These are phyloP conservation scores for Thalassia testudinum DNA, from an alignment of 116 monocot genomes.

Conservation along the genomic window DNA sequence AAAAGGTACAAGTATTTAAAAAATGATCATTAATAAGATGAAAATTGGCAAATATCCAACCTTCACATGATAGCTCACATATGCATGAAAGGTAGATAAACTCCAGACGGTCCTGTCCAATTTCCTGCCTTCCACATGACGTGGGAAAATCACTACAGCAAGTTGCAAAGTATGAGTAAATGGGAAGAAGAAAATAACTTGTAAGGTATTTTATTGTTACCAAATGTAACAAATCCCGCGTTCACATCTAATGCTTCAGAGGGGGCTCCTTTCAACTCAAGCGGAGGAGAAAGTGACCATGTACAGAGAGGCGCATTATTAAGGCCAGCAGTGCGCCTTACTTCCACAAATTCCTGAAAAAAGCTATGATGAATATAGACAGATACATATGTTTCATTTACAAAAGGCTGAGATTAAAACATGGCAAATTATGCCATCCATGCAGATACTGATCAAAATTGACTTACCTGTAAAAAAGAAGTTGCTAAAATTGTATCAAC, in stretches of 20 bases:
- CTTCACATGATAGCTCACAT: slow-evolving; percentile 98
- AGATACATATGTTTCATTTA: too few species aligned
- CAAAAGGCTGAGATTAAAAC: too few species aligned
- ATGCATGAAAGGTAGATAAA: slow-evolving; percentile 93
- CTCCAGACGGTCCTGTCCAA: slow-evolving; percentile 85
- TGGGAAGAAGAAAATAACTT: too few species aligned
- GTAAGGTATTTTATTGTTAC: slow-evolving; percentile 25
- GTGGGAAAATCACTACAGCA: slow-evolving; percentile 59
- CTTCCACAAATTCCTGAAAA: slow-evolving; percentile 85
- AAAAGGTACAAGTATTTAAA: too few species aligned
- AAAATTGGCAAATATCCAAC: slow-evolving; percentile 15
- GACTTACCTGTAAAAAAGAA: slow-evolving; percentile 79
- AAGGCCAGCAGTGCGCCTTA: slow-evolving; percentile 61
- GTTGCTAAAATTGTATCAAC: slow-evolving; percentile 78
- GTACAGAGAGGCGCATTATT: slow-evolving; percentile 81
- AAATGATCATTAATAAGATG: too few species aligned
- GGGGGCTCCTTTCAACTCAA: slow-evolving; percentile 64
- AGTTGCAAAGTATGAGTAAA: too few species aligned
- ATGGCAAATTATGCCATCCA: too few species aligned
- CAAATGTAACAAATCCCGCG: slow-evolving; percentile 95
- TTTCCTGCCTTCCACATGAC: slow-evolving; percentile 71
- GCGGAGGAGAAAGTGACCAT: slow-evolving; percentile 74
- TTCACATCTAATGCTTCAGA: slow-evolving; percentile 53
- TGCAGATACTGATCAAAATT: too few species aligned
- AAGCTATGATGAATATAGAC: neutral